Evolutionary conservation across 1,284 basidiomycete genomes (phyloP).

Genomic region (Hymenochaete sp.): DNA sequence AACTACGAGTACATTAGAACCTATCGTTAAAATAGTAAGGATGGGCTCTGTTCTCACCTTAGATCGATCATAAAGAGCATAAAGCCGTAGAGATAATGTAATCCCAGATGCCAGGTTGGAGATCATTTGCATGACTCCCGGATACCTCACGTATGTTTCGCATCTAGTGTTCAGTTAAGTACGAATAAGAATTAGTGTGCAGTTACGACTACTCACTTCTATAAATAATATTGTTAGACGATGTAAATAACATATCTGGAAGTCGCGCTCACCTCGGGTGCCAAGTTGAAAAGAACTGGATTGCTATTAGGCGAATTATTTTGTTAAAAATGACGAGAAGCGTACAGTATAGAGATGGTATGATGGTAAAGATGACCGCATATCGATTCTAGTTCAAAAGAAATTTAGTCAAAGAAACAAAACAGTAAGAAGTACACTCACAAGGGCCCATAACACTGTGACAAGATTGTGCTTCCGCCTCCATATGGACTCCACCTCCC

Average conservation of each 20-base stretch:
- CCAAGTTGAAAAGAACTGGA: too few species aligned
- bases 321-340: not conserved
- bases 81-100: slow-evolving; percentile 13
- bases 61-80: slow-evolving; percentile 10
- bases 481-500: slow-evolving; percentile 11
- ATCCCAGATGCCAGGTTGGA: slow-evolving; percentile 10
- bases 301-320: too few species aligned
- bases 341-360: slow-evolving; percentile 8
- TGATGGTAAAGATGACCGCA: slow-evolving; percentile 4
- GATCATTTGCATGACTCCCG: slow-evolving; percentile 14
- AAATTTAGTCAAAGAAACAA: too few species aligned
- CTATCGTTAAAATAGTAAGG: too few species aligned
- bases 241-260: too few species aligned
- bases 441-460: slow-evolving; percentile 8
- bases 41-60: not conserved
- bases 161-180: slow-evolving; percentile 1
- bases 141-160: slow-evolving; percentile 9
- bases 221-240: not conserved
- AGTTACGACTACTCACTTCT: slow-evolving; percentile 7
- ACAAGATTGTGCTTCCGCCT: slow-evolving; percentile 5
- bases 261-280: too few species aligned
- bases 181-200: not conserved
- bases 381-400: slow-evolving; percentile 17
- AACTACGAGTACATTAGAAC: not conserved
- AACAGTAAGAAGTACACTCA: too few species aligned